These are phyloP conservation scores for Rhizomucor pusillus DNA, from an alignment of 371 early-diverging fungal genomes.

Conservation along the genomic window DNA sequence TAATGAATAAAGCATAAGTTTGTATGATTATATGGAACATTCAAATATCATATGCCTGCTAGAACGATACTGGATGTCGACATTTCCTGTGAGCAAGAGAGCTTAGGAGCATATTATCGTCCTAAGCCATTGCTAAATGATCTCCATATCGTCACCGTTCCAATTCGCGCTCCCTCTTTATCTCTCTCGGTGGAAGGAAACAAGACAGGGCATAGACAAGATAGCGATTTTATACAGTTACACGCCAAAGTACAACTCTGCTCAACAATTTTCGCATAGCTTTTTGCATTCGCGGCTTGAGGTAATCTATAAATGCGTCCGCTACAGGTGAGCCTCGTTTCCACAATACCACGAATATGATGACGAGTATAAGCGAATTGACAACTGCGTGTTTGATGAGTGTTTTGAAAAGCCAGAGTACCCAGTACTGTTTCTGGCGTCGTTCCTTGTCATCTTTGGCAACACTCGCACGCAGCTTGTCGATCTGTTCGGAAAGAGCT, in stretches of 20 bases:
- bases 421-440: background rate
- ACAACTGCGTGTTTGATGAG: slow-evolving; percentile 10
- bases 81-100: too few species aligned
- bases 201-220: too few species aligned
- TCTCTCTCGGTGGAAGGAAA: too few species aligned
- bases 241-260: slow-evolving; percentile 6
- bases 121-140: too few species aligned
- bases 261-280: slow-evolving; percentile 4
- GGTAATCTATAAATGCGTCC: slow-evolving; percentile 9
- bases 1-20: too few species aligned
- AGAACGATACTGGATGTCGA: too few species aligned
- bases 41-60: too few species aligned
- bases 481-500: slow-evolving; percentile 44
- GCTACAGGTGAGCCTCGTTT: slow-evolving; percentile 13
- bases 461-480: slow-evolving; percentile 18
- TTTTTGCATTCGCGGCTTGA: slow-evolving; percentile 5
- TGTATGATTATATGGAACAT: too few species aligned
- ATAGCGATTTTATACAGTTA: slow-evolving; percentile 7
- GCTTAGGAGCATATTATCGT: too few species aligned
- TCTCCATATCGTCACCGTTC: too few species aligned
- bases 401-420: slow-evolving; percentile 10
- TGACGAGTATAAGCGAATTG: slow-evolving; percentile 7
- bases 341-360: slow-evolving; percentile 10
- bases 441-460: slow-evolving; percentile 8
- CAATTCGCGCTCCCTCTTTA: too few species aligned